These are phyloP conservation scores for Plantago lanceolata DNA, from an alignment of 305 asterid genomes.

Conservation along the genomic window DNA sequence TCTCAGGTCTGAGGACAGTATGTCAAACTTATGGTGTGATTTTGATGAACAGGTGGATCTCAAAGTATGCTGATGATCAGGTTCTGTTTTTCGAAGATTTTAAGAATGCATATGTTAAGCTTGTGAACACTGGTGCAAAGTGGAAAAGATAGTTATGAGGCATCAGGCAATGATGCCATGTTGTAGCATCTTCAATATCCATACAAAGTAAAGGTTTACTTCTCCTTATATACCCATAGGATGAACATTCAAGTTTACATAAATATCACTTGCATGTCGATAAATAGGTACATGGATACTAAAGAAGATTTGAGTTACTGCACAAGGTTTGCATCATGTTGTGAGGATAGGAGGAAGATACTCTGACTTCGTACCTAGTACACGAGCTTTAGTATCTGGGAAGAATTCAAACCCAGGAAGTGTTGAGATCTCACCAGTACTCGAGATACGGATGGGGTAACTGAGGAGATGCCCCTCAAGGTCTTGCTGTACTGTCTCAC, in stretches of 20 bases:
- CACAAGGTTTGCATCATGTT: no score
- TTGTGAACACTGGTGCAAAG: slow-evolving; percentile 69
- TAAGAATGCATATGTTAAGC: slow-evolving; percentile 63
- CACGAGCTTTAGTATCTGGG: slow-evolving; percentile 68
- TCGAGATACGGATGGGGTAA: slow-evolving; percentile 47
- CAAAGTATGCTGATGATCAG: slow-evolving; percentile 77
- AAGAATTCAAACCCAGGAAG: slow-evolving; percentile 50
- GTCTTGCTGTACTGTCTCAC: slow-evolving; percentile 31
- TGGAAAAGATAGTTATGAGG: slow-evolving; percentile 48
- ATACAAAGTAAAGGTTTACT: no score
- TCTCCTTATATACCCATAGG: no score
- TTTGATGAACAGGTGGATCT: slow-evolving; percentile 59
- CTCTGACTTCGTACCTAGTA: slow-evolving; percentile 50
- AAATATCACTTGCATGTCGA: no score
- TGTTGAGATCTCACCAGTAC: slow-evolving; percentile 37
- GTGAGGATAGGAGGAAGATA: slow-evolving; percentile 31
- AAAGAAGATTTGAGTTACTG: no score
- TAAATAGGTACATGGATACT: no score
- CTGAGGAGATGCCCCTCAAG: slow-evolving; percentile 63
- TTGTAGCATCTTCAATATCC: background rate
- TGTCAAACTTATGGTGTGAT: slow-evolving; percentile 1
- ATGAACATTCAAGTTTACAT: no score
- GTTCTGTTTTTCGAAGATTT: slow-evolving; percentile 72
- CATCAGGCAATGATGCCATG: slow-evolving; percentile 8
- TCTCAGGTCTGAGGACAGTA: slow-evolving; percentile 3